phyloP scores from a whole-genome alignment of 257 asterid genomes.

The Hygrophila difformis region DNA sequence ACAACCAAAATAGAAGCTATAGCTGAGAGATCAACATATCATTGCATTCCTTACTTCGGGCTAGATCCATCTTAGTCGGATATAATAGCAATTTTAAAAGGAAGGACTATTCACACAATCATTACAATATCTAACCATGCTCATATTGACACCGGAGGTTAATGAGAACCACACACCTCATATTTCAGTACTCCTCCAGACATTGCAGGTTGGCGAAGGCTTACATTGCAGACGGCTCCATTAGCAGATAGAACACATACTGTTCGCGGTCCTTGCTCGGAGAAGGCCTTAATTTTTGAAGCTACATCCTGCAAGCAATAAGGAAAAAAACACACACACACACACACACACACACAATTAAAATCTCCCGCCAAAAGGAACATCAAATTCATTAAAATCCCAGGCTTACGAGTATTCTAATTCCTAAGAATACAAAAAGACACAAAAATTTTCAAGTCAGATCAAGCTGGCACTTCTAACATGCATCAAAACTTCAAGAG shows the following conservation, averaged over 20 bases:
- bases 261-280: slow-evolving; percentile 90
- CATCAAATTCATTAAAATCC: too few species aligned
- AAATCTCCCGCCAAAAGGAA: too few species aligned
- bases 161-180: slow-evolving; percentile 47
- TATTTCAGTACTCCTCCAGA: slow-evolving; percentile 72
- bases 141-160: too few species aligned
- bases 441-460: too few species aligned
- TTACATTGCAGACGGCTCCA: slow-evolving; percentile 75
- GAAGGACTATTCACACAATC: not conserved
- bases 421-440: too few species aligned
- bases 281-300: slow-evolving; percentile 60
- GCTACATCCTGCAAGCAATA: slow-evolving; percentile 62
- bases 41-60: too few species aligned
- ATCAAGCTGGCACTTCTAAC: too few species aligned
- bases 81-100: too few species aligned
- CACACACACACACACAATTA: not conserved
- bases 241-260: slow-evolving; percentile 78
- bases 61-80: not conserved
- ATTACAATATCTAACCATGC: too few species aligned
- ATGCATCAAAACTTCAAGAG: too few species aligned
- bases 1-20: not conserved
- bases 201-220: slow-evolving; percentile 66
- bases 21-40: too few species aligned
- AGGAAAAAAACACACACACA: not conserved
- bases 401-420: too few species aligned